Conservation (phyloP, 441 rosid genomes). For the Kokia cookei region DNA sequence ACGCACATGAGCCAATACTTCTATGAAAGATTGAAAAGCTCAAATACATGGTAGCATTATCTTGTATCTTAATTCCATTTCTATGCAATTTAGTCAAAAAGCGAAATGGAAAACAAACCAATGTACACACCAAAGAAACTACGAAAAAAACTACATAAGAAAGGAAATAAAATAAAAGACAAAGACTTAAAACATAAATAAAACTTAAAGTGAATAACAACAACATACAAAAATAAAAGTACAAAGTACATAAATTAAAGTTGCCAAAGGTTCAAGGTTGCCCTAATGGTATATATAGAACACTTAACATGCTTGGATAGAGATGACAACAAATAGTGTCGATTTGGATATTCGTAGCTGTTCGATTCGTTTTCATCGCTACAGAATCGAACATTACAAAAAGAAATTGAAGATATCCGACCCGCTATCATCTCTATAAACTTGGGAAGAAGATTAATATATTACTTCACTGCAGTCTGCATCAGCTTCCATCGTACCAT, state of each 20-base stretch:
- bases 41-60: no score
- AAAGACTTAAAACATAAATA: not conserved
- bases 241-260: not conserved
- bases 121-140: not conserved
- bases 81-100: no score
- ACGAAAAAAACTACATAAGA: not conserved
- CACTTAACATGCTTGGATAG: not conserved
- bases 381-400: not conserved
- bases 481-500: not conserved
- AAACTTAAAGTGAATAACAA: not conserved
- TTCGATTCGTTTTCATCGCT: no score
- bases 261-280: conserved; percentile 55
- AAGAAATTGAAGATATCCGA: not conserved
- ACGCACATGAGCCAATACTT: no score
- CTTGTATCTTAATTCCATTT: no score
- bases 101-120: no score
- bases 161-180: not conserved
- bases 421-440: not conserved
- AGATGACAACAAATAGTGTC: not conserved
- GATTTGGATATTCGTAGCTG: not conserved
- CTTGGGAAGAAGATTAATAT: not conserved
- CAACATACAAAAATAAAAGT: not conserved
- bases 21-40: no score
- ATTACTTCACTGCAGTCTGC: not conserved
- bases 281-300: conserved; percentile 23